These are phyloP conservation scores for Triticum aestivum DNA, from an alignment of 176 grass and related monocot species.

Conservation along the genomic window IWGSC_CS_RefSeq_v2.1 NC_057813.1:258764961-258765460, in stretches of 20 bases:
- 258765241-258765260: conserved; percentile 3
- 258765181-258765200: not conserved
- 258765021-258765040: conserved; percentile 13
- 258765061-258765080: conserved; percentile 43
- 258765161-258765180: conserved; percentile 26
- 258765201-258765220: conserved; percentile 11
- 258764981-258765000: conserved; percentile 24
- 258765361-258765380: conserved; percentile 35
- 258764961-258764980: conserved; percentile 9
- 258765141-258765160: conserved; percentile 36
- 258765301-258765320: conserved; percentile 26
- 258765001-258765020: not conserved
- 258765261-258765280: not conserved
- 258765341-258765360: conserved; percentile 30
- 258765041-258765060: conserved; percentile 20
- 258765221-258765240: conserved; percentile 40
- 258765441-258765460: too few species aligned
- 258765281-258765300: not conserved
- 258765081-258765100: conserved; percentile 35
- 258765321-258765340: conserved; percentile 32
- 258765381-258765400: not conserved
- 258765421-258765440: too few species aligned
- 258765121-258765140: conserved; percentile 4
- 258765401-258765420: too few species aligned
- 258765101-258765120: not conserved